Evolutionary conservation across 2,329 filamentous ascomycete species (phyloP), one percentile per base, ranked within the genome.

Genomic region (Didymella exigua): DNA sequence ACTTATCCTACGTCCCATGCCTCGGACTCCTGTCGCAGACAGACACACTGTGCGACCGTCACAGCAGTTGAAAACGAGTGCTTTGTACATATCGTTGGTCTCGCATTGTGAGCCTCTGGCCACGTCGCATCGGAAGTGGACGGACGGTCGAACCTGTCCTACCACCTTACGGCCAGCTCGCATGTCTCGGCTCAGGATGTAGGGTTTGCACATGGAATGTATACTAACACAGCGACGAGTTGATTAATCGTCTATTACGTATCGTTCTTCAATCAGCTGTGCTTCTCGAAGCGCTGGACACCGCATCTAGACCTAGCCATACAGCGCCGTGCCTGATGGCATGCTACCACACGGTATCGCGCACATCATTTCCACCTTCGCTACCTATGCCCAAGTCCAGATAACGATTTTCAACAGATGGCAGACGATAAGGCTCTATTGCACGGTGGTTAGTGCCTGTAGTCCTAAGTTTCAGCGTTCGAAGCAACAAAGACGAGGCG

Each of bases 361-460:
- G 40, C 40, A 44, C 44, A 49, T 54, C 40, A 54, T 54, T 43
- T 49, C 51, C 51, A 49, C 51, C 27, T 40, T 54, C 51, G 51
- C 51, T 54, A 49, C 33, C 16, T 33, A 45, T 49, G 23, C 23
- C 51, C 45, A 41, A 49, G 31, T 54, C 21, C 19, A 49, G 45
- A 45, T 23, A 44, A 29, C 45, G 40, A 49, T 49, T 27, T 43
- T 54, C 44, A 18, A 14, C 14, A 33, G 21, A 38, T 42, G 37
- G 50, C 24, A 16, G 43, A 37, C 4, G 13, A 11, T 10, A 24
- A n/a, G 11, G 33, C 30, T 40, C n/a, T 24, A 49, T 54, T 40
- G 23, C 13, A 49, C 45, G 38, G n/a, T 40, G 5, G 45, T 14
- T 18, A 9, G 9, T 19, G 29, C 13, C 14, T 46, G 21, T 18